phyloP scores from a whole-genome alignment of 1,284 basidiomycete species.

The Agaricales sp. region DNA sequence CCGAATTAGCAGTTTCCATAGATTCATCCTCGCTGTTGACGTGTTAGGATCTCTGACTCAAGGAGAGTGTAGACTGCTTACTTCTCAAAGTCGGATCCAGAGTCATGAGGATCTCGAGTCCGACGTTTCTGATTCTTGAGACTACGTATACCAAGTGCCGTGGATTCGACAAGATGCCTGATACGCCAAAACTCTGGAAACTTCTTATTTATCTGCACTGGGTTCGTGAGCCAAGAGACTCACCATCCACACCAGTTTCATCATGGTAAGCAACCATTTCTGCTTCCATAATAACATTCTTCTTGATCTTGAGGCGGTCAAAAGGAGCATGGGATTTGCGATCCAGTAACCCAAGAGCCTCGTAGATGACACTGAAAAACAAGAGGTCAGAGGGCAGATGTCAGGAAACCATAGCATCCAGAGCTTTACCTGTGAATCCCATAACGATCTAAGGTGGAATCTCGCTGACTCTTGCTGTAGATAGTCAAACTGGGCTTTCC shows the following conservation, averaged over 20 bases:
- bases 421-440: slow-evolving; percentile 41
- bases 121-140: slow-evolving; percentile 2
- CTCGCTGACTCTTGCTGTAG: slow-evolving; percentile 76
- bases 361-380: slow-evolving; percentile 45
- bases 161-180: slow-evolving; percentile 41
- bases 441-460: slow-evolving; percentile 66
- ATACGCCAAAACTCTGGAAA: slow-evolving; percentile 66
- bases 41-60: slow-evolving; percentile 6
- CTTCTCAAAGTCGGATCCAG: slow-evolving; percentile 10
- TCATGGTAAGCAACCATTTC: slow-evolving; percentile 82
- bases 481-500: slow-evolving; percentile 48
- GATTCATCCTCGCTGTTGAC: slow-evolving; percentile 12
- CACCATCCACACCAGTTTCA: slow-evolving; percentile 46
- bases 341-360: slow-evolving; percentile 41
- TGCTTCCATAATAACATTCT: slow-evolving; percentile 68
- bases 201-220: slow-evolving; percentile 1
- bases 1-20: slow-evolving; percentile 37
- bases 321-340: not conserved
- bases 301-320: slow-evolving; percentile 17
- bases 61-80: not conserved
- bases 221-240: slow-evolving; percentile 8
- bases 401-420: slow-evolving; percentile 25
- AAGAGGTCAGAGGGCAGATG: not conserved
- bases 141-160: slow-evolving; percentile 40
- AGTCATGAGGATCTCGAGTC: not conserved